Conservation (phyloP, 345 rosid genomes). For the Eucalyptus marginata region DNA sequence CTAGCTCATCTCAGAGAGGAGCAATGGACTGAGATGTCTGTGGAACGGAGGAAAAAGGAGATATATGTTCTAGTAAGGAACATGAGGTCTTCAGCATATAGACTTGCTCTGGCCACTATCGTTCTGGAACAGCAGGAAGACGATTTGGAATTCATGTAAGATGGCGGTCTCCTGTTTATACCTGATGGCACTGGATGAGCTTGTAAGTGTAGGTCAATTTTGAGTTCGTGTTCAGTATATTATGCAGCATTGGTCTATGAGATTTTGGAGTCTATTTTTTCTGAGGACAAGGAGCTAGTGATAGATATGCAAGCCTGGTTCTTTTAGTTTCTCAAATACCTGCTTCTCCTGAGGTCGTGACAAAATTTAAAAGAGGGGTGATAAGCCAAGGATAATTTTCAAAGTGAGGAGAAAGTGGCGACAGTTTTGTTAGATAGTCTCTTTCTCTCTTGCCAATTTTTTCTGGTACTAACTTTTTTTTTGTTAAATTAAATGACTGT, state of each 20-base stretch:
- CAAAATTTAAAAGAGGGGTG: background rate
- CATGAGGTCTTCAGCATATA: constrained; percentile 67
- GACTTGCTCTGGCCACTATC: constrained; percentile 70
- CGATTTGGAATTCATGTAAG: constrained; percentile 41
- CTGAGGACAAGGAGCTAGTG: background rate
- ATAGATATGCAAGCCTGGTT: background rate
- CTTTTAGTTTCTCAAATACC: background rate
- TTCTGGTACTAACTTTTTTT: background rate
- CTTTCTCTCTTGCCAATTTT: background rate
- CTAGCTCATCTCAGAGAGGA: constrained; percentile 55
- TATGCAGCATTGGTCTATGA: background rate
- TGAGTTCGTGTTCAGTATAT: background rate
- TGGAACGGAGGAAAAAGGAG: constrained; percentile 44
- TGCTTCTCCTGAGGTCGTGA: background rate
- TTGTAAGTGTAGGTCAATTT: background rate
- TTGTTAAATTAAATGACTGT: background rate
- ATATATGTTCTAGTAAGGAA: constrained; percentile 72
- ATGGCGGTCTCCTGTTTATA: background rate
- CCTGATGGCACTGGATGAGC: background rate
- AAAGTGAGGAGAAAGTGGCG: background rate
- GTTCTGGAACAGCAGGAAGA: constrained; percentile 50
- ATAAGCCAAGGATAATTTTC: background rate
- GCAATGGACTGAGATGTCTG: constrained; percentile 52
- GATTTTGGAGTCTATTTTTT: background rate
- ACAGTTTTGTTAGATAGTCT: background rate